Evolutionary conservation across 2,329 filamentous ascomycete species (phyloP).

Genomic region (Aspergillus bombycis): DNA sequence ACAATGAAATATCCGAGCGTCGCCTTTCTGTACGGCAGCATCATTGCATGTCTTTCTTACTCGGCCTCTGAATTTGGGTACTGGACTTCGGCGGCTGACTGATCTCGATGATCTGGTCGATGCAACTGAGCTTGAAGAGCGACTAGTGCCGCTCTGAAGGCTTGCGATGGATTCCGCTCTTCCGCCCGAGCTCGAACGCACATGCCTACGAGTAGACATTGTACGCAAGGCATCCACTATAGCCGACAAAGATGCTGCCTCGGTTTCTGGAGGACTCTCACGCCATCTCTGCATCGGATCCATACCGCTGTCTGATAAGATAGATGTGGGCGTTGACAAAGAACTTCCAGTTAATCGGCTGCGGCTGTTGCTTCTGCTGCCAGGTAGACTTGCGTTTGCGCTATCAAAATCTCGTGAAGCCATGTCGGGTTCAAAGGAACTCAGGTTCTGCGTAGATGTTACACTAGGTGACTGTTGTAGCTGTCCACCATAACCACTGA

Average conservation of each 20-base stretch:
- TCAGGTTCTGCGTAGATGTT: background rate
- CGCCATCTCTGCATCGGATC: background rate
- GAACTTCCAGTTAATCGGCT: background rate
- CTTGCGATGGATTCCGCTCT: background rate
- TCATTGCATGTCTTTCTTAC: background rate
- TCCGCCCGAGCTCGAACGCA: background rate
- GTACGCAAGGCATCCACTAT: background rate
- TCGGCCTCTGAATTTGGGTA: background rate
- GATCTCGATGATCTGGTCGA: background rate
- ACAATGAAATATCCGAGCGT: conserved; percentile 8
- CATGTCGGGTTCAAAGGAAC: background rate
- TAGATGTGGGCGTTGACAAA: background rate
- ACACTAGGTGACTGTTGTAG: background rate
- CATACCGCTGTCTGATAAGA: background rate
- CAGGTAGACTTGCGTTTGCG: background rate
- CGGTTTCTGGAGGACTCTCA: background rate
- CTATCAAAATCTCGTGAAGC: background rate
- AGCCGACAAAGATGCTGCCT: background rate
- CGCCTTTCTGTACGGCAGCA: background rate
- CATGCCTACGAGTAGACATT: background rate
- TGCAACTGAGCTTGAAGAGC: background rate
- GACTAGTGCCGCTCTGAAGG: background rate
- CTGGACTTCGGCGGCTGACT: background rate
- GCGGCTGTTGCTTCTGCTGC: background rate
- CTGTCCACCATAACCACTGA: background rate